Conservation (phyloP, 1,139 yeast genomes). For the Scheffersomyces insectosa region DNA sequence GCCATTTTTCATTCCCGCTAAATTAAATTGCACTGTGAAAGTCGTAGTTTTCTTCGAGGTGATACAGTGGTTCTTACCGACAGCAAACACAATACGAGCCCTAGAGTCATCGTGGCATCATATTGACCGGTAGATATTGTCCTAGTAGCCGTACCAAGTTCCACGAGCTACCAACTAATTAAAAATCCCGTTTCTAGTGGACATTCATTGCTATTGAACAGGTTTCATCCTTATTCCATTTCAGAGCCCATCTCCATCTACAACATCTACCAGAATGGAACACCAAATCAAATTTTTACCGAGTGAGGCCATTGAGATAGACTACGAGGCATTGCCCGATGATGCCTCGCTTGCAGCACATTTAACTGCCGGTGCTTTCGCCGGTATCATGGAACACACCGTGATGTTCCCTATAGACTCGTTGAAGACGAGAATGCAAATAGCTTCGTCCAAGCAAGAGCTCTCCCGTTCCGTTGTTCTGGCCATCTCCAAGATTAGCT, state of each 20-base stretch:
- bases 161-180: neutral
- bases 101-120: neutral
- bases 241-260: neutral
- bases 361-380: constrained; percentile 91
- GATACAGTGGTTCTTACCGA: too few relatives aligned
- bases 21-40: neutral
- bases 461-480: constrained; percentile 47
- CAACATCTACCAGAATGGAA: constrained; percentile 11
- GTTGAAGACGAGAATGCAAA: constrained; percentile 94
- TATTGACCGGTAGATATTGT: neutral
- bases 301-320: constrained; percentile 52
- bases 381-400: constrained; percentile 97
- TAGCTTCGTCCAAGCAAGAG: constrained; percentile 44
- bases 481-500: constrained; percentile 71
- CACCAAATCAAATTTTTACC: constrained; percentile 16
- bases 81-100: too few relatives aligned
- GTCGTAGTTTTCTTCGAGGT: too few relatives aligned
- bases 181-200: too few relatives aligned
- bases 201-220: too few relatives aligned
- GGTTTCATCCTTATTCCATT: neutral
- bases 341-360: constrained; percentile 83
- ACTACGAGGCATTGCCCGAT: constrained; percentile 90
- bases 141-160: neutral
- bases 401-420: constrained; percentile 97
- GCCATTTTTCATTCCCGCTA: neutral